phyloP scores from a whole-genome alignment of 768 basidiomycete genomes.

The Lactarius hatsudake region DNA sequence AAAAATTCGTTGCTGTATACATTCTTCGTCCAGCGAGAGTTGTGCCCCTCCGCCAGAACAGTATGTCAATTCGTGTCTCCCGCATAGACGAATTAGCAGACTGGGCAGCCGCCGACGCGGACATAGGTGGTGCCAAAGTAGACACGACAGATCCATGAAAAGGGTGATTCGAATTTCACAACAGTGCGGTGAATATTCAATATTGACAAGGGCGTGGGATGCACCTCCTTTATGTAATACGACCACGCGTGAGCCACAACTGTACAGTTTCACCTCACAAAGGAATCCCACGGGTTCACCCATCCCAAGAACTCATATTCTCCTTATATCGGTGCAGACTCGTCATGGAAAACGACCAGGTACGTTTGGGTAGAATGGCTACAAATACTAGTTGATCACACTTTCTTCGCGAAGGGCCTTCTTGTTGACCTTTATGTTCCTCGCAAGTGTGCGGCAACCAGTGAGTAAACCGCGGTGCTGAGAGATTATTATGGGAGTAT shows the following conservation, averaged over 20 bases:
- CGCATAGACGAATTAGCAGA: neutral
- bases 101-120: neutral
- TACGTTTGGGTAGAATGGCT: slow-evolving; percentile 36
- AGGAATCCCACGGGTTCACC: slow-evolving; percentile 11
- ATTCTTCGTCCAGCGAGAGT: neutral
- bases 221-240: neutral
- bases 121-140: neutral
- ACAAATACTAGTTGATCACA: neutral
- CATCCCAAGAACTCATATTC: neutral
- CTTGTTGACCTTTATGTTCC: slow-evolving; percentile 99
- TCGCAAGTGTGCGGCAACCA: slow-evolving; percentile 98
- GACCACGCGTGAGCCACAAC: slow-evolving; percentile 15
- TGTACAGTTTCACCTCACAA: slow-evolving; percentile 23
- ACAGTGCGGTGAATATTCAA: too few species aligned
- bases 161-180: too few species aligned
- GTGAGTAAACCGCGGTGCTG: slow-evolving; percentile 49
- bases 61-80: neutral
- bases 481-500: neutral
- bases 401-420: slow-evolving; percentile 62
- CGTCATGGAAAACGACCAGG: slow-evolving; percentile 90
- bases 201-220: too few species aligned
- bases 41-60: neutral
- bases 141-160: too few species aligned
- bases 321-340: slow-evolving; percentile 7
- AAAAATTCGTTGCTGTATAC: neutral